Evolutionary conservation across 2,329 filamentous ascomycete genomes (phyloP).

Genomic region (Colletotrichum kahawae): DNA sequence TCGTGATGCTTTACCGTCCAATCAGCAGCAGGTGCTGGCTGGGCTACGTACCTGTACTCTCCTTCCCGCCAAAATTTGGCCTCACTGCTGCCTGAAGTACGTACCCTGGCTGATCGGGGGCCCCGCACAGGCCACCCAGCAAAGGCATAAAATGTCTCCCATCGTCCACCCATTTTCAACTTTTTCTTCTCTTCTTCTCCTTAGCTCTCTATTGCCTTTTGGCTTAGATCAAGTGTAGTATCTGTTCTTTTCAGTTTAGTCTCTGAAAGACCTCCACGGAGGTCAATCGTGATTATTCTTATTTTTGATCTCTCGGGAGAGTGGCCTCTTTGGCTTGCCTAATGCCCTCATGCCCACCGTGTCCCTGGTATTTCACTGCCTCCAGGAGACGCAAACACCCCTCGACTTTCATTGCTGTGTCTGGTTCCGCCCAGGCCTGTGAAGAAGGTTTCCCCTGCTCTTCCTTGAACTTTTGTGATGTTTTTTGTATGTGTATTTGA

Average conservation of each 20-base stretch:
- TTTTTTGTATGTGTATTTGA: not conserved
- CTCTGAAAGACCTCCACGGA: constrained; percentile 73
- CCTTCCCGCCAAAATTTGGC: not conserved
- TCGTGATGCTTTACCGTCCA: not conserved
- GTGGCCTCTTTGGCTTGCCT: constrained; percentile 68
- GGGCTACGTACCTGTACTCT: not conserved
- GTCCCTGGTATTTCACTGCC: constrained; percentile 76
- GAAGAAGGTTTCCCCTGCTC: constrained; percentile 52
- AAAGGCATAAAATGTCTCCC: not conserved
- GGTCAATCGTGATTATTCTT: constrained; percentile 72
- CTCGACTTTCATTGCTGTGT: constrained; percentile 60
- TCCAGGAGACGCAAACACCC: constrained; percentile 67
- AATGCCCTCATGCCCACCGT: constrained; percentile 63
- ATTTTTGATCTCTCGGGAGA: constrained; percentile 64
- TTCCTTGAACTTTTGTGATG: not conserved
- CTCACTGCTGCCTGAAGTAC: not conserved
- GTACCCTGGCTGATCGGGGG: not conserved
- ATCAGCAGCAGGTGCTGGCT: not conserved
- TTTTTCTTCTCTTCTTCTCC: constrained; percentile 33
- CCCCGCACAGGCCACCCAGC: not conserved
- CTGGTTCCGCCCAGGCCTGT: constrained; percentile 53
- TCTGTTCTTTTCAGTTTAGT: constrained; percentile 87
- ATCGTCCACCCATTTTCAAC: not conserved
- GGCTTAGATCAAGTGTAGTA: constrained; percentile 78
- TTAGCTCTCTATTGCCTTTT: constrained; percentile 43